Percentiles rank a stretch among this genome's conserved stretches.
These are phyloP conservation scores for Sordariomycetes sp. DNA, from an alignment of 2,329 filamentous ascomycete species.

Conservation along the genomic window DNA sequence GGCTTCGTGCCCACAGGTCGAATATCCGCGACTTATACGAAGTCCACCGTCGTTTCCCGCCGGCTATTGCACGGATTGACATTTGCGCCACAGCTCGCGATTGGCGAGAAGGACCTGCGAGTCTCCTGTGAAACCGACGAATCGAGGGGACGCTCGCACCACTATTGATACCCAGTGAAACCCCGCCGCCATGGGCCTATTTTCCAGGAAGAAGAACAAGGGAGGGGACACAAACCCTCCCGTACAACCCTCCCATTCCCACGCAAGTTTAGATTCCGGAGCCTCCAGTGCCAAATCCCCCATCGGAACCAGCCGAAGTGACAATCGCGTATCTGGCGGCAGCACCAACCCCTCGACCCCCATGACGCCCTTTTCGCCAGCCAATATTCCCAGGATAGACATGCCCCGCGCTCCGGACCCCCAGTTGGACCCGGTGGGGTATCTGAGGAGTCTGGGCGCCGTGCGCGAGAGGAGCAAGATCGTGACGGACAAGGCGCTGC, in stretches of 20 bases:
- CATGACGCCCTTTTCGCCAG: conserved; percentile 35
- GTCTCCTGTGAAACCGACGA: background rate
- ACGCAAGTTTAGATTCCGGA: conserved; percentile 36
- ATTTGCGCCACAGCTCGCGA: background rate
- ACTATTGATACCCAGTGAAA: background rate
- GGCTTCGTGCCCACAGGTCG: background rate
- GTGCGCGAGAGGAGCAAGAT: conserved; percentile 69
- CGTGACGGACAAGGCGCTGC: conserved; percentile 63
- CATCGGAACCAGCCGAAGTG: conserved; percentile 16
- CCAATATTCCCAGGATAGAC: conserved; percentile 58
- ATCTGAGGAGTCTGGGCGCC: conserved; percentile 78
- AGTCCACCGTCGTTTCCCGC: background rate
- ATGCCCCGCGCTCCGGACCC: conserved; percentile 81
- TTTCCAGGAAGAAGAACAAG: conserved; percentile 7
- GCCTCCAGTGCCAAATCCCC: conserved; percentile 32
- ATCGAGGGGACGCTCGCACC: background rate
- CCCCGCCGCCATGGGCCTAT: conserved; percentile 7
- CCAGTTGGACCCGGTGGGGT: conserved; percentile 73
- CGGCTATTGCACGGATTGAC: background rate
- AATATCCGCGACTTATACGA: background rate
- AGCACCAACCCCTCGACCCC: conserved; percentile 33
- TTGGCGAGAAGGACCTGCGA: background rate
- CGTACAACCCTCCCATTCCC: conserved; percentile 30
- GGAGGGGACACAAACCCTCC: conserved; percentile 14
- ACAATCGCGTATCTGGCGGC: conserved; percentile 36